A percentile compares a stretch with the other conserved stretches of the same genome.
Evolutionary conservation across 495 filamentous ascomycete genomes (phyloP).

Genomic region (Tuber melanosporum): DNA sequence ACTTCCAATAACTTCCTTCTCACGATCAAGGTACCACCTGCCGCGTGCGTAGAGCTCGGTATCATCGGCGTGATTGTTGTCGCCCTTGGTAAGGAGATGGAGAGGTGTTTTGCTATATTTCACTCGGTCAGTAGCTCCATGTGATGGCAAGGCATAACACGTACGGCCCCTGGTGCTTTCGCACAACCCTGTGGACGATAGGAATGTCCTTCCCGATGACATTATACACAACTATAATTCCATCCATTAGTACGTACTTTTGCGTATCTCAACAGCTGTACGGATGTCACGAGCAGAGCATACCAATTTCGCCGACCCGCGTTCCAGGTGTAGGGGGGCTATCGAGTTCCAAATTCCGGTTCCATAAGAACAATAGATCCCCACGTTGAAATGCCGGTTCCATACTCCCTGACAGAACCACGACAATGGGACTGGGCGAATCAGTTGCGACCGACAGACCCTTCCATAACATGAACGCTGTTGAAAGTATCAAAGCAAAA

Average conservation of each 20-base stretch:
- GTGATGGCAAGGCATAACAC: conserved; percentile 29
- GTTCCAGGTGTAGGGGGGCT: conserved; percentile 31
- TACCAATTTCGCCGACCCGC: conserved; percentile 39
- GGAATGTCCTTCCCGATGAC: conserved; percentile 85
- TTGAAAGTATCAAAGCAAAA: conserved; percentile 88
- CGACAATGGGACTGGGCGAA: conserved; percentile 88
- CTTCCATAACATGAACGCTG: conserved; percentile 99
- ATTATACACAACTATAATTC: conserved; percentile 72
- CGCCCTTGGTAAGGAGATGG: conserved; percentile 88
- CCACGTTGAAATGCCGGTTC: conserved; percentile 95
- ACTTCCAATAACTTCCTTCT: conserved; percentile 84
- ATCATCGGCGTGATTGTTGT: conserved; percentile 93
- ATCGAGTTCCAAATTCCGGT: conserved; percentile 56
- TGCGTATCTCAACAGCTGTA: background rate
- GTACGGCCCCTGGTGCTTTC: conserved; percentile 58
- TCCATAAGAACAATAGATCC: conserved; percentile 91
- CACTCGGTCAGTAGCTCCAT: conserved; percentile 8
- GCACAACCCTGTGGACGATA: conserved; percentile 82
- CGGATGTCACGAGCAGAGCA: background rate
- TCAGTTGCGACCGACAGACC: conserved; percentile 78
- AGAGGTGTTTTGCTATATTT: conserved; percentile 45
- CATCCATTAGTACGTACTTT: background rate
- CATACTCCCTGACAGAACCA: conserved; percentile 91
- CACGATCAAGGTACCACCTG: conserved; percentile 77
- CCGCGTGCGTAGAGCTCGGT: conserved; percentile 82